Conservation (phyloP, 345 rosid species). For the Eucalyptus marginata region DNA sequence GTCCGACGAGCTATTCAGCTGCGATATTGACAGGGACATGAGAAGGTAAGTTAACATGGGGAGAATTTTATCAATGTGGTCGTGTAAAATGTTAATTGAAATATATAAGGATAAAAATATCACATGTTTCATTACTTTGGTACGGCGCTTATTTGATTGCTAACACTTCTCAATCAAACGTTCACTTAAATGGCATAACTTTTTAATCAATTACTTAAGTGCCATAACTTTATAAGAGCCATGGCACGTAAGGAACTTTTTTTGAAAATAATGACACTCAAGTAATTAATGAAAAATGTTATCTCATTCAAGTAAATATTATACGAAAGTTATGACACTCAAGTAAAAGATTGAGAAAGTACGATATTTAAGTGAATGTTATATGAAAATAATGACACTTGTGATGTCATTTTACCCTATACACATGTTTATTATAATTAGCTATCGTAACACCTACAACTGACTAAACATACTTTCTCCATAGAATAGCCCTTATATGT, state of each 20-base stretch:
- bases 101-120: background rate
- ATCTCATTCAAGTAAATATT: background rate
- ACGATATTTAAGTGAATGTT: accelerated
- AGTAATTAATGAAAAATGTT: background rate
- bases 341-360: background rate
- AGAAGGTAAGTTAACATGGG: background rate
- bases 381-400: background rate
- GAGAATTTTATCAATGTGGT: background rate
- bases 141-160: accelerated
- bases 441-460: background rate
- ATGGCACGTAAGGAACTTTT: accelerated
- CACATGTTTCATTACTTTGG: background rate
- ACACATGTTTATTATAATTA: background rate
- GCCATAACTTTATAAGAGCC: background rate
- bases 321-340: accelerated
- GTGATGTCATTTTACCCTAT: background rate
- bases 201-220: background rate
- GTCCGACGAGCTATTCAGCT: background rate
- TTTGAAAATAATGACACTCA: background rate
- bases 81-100: background rate
- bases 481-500: background rate
- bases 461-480: background rate
- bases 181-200: background rate
- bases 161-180: background rate
- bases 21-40: background rate